A percentile compares a stretch with the other conserved stretches of the same genome.
Conservation (phyloP, 208 protist species). For the Lotmaria passim region DNA sequence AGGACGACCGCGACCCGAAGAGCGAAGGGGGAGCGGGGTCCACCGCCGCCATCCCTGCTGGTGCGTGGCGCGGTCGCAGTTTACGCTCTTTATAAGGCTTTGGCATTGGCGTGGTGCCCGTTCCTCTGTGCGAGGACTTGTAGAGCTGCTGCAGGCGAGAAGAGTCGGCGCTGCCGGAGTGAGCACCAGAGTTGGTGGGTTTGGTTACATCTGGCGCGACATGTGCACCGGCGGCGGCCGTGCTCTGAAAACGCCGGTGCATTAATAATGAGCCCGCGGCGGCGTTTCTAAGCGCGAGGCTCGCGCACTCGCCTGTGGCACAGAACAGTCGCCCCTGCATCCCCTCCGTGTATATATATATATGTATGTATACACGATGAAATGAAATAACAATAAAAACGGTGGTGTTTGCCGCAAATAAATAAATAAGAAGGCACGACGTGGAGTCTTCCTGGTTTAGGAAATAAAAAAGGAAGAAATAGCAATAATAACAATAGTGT, state of each 20-base stretch:
- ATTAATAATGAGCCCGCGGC: neutral
- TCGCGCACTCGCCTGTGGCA: neutral
- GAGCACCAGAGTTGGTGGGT: neutral
- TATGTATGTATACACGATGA: neutral
- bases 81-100: conserved; percentile 28
- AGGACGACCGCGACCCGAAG: conserved; percentile 69
- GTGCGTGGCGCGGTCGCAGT: conserved; percentile 10
- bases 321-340: conserved; percentile 26
- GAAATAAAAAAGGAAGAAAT: neutral
- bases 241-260: conserved; percentile 20
- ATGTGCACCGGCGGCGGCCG: neutral
- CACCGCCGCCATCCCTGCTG: neutral
- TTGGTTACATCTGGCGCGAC: neutral
- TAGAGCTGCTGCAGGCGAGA: conserved; percentile 57
- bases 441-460: too few species aligned
- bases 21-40: conserved; percentile 13
- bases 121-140: conserved; percentile 80
- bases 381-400: neutral
- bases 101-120: conserved; percentile 52
- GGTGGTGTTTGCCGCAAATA: too few species aligned
- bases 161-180: neutral
- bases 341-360: too few species aligned
- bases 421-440: too few species aligned
- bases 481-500: conserved; percentile 4
- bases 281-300: neutral